A percentile compares a stretch with the other conserved stretches of the same genome.
These are phyloP conservation scores for Paramecium octaurelia DNA, from an alignment of 73 alveolate genomes.

Conservation along the genomic window DNA sequence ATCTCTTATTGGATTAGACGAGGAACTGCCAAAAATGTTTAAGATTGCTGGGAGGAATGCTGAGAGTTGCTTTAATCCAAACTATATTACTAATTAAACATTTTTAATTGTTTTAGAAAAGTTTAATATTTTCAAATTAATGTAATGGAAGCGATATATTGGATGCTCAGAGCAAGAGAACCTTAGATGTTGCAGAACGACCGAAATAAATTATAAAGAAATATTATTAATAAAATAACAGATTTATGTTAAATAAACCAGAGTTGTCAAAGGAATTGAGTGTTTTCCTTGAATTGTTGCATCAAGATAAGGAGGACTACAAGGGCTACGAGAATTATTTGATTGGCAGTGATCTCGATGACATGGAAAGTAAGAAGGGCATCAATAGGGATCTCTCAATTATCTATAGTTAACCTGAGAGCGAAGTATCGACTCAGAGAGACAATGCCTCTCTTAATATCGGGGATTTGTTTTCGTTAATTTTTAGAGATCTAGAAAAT, in stretches of 20 bases:
- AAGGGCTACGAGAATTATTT: conserved; percentile 27
- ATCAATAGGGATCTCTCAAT: conserved; percentile 19
- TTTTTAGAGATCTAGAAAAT: background rate
- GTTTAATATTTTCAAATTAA: background rate
- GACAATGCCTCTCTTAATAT: background rate
- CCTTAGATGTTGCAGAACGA: background rate
- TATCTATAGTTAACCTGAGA: conserved; percentile 28
- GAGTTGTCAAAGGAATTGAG: conserved; percentile 21
- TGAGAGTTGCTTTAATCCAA: conserved; percentile 20
- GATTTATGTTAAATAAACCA: conserved; percentile 3
- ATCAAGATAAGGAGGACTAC: background rate
- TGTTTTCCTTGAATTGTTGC: conserved; percentile 20
- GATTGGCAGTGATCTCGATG: conserved; percentile 29
- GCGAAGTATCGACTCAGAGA: conserved; percentile 32
- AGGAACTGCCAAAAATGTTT: conserved; percentile 52
- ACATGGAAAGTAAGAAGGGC: background rate
- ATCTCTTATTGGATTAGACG: background rate
- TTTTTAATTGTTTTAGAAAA: background rate
- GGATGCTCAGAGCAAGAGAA: background rate
- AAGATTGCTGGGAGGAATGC: conserved; percentile 2
- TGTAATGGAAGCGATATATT: background rate
- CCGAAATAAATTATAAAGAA: background rate
- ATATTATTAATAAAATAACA: background rate
- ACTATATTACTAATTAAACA: conserved; percentile 37
- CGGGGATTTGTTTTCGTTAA: background rate